These are phyloP conservation scores for Ceratocystis smalleyi DNA, from an alignment of 2,329 filamentous ascomycete species.

Conservation along the genomic window DNA sequence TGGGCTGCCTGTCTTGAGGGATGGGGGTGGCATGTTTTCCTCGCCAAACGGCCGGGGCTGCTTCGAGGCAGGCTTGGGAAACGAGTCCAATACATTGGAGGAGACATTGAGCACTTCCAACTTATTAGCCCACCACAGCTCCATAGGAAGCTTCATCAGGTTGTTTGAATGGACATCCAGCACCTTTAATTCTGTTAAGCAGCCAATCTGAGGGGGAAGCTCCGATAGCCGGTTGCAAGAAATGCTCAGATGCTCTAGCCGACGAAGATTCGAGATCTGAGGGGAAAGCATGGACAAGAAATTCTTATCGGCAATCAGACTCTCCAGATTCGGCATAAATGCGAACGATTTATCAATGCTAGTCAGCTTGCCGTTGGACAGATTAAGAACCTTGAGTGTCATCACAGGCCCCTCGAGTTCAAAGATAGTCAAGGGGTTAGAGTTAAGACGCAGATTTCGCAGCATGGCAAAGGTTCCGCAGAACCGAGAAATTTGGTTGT, in stretches of 20 bases:
- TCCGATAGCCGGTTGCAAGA: conserved; percentile 78
- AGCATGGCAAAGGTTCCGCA: conserved; percentile 76
- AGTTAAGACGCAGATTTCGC: conserved; percentile 73
- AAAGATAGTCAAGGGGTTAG: conserved; percentile 89
- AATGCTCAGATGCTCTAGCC: conserved; percentile 82
- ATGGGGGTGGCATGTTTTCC: conserved; percentile 22
- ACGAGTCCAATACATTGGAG: conserved; percentile 79
- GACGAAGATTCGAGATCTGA: conserved; percentile 68
- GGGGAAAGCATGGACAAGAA: conserved; percentile 82
- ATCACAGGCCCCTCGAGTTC: conserved; percentile 63
- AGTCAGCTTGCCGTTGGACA: conserved; percentile 81
- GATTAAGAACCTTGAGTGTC: conserved; percentile 70
- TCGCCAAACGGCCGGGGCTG: conserved; percentile 46
- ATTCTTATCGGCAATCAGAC: conserved; percentile 82
- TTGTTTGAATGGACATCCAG: conserved; percentile 91
- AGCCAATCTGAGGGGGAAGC: conserved; percentile 76
- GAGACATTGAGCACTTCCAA: conserved; percentile 88
- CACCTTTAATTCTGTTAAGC: conserved; percentile 65
- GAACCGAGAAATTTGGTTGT: conserved; percentile 85
- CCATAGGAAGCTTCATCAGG: conserved; percentile 69
- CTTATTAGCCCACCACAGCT: conserved; percentile 90
- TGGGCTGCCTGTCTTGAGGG: conserved; percentile 26
- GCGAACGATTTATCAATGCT: conserved; percentile 80
- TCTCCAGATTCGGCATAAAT: conserved; percentile 73
- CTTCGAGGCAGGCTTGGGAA: conserved; percentile 71